These are phyloP conservation scores for Fusarium armeniacum DNA, from an alignment of 2,329 filamentous ascomycete genomes.

Conservation along the genomic window DNA sequence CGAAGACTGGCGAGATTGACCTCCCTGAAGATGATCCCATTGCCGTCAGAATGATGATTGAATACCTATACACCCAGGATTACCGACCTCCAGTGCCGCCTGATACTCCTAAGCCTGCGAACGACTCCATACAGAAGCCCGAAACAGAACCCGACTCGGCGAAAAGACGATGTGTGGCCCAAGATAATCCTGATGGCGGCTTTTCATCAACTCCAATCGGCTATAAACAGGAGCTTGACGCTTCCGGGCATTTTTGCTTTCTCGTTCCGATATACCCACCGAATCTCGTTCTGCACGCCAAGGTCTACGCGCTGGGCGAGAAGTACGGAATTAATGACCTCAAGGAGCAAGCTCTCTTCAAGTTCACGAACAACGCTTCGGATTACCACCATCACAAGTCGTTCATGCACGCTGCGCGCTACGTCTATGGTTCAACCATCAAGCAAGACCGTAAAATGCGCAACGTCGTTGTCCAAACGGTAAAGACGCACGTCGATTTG, in stretches of 20 bases:
- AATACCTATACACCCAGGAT: constrained; percentile 13
- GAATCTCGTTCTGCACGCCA: constrained; percentile 1
- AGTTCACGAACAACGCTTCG: not conserved
- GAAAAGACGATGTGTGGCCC: not conserved
- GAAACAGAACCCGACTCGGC: not conserved
- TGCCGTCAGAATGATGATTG: constrained; percentile 18
- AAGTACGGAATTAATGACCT: constrained; percentile 7
- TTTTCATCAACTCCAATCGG: no score
- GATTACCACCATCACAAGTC: not conserved
- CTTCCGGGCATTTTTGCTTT: no score
- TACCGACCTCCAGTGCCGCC: not conserved
- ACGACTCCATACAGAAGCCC: not conserved
- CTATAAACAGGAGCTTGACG: no score
- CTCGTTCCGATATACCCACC: not conserved
- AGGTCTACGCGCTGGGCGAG: constrained; percentile 11
- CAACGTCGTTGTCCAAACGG: not conserved
- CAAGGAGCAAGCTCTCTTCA: not conserved
- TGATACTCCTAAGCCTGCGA: not conserved
- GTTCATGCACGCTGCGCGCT: not conserved
- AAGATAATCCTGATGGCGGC: no score
- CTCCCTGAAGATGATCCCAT: constrained; percentile 15
- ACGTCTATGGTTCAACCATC: constrained; percentile 15
- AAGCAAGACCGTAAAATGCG: constrained; percentile 13
- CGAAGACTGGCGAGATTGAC: not conserved
- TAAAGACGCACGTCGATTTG: accelerated